Evolutionary conservation across 2,329 filamentous ascomycete genomes (phyloP), one percentile per base, ranked within the genome.

Genomic region (Aspergillus fumigatus): DNA sequence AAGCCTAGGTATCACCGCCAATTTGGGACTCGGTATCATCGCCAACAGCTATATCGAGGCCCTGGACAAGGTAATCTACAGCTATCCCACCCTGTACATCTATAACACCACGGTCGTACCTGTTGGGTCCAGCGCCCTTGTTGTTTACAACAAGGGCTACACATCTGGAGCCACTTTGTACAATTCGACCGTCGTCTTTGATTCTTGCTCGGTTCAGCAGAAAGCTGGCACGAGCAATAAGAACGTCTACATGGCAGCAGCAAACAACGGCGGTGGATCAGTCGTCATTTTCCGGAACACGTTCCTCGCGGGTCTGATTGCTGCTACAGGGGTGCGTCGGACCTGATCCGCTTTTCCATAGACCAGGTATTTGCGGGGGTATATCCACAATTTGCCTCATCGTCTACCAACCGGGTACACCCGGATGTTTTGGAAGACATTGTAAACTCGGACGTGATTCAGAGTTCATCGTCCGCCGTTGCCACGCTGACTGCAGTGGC

Each of bases 11-110:
- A 65, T 73, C 7, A 67, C 62, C 3, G 61, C 69, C 4, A 65
- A 67, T 1, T 61, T 64, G 9, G 73, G 75, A 3, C 65, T 73
- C 0, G 71, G 68, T 1, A 59, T 80, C 26, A 70, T 80, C 25
- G 75, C 75, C 8, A 72, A 78, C 58, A 78, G 75, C 0, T 79
- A 79, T 54, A 68, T 80, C 8, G 75, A 80, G 56, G 77, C 75
- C 2, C 59, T 68, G 5, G 73, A 77, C 50, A 78, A 78, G 59
- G 59, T 77, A 1, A 70, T 80, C 51, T 75, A 73, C 55, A 71
- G 73, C 38, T 75, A 71, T 10, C 70, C 73, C 0, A 73, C 73
- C 10, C 56, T 77, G 0, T 80, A 79, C 54, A 59, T 80, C 0
- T 80, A 75, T 55, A 70, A 71, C 9, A 75, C 78, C 0, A 77